Evolutionary conservation across 1,284 basidiomycete genomes (phyloP).

Genomic region (Ceratobasidium sp.): DNA sequence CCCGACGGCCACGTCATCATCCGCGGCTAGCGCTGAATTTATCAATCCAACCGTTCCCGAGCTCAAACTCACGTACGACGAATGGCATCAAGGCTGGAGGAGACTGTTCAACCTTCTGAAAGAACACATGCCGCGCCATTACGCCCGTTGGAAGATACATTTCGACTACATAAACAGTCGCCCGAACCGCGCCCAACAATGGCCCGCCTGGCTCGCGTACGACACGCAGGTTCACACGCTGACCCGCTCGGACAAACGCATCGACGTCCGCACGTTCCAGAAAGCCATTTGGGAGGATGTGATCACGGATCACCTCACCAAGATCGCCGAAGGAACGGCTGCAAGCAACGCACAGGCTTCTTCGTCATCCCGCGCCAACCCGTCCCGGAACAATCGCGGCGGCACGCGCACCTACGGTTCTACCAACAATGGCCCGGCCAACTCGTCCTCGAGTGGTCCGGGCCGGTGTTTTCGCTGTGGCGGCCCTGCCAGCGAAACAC

Average conservation of each 20-base stretch:
- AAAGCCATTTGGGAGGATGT: not conserved
- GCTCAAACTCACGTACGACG: not conserved
- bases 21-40: not conserved
- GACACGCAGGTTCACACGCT: not conserved
- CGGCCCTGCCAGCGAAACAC: not conserved
- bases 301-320: not conserved
- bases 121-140: not conserved
- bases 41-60: not conserved
- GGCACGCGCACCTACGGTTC: not conserved
- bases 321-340: not conserved
- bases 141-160: not conserved
- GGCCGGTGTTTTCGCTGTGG: slow-evolving; percentile 22
- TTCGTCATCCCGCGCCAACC: not conserved
- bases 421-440: not conserved
- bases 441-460: not conserved
- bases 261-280: not conserved
- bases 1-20: not conserved
- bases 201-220: not conserved
- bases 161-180: not conserved
- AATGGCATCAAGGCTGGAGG: not conserved
- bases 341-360: not conserved
- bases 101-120: not conserved
- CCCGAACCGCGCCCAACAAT: not conserved
- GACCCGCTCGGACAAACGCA: not conserved
- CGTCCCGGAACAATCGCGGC: not conserved